Conservation (phyloP, 1,284 basidiomycete genomes). For the Boletus smithii region DNA sequence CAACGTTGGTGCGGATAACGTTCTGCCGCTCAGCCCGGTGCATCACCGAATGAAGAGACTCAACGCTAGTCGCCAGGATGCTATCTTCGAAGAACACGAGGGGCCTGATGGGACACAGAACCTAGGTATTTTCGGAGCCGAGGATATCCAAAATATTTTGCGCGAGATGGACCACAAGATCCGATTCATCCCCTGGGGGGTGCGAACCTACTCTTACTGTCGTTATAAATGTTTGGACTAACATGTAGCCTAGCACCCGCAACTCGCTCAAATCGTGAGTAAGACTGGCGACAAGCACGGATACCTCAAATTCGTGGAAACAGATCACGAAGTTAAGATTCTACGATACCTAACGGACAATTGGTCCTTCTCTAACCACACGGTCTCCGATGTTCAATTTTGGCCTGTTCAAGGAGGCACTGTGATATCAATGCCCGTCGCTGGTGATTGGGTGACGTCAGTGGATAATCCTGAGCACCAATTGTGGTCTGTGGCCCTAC, state of each 20-base stretch:
- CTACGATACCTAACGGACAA: not conserved
- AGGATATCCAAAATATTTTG: slow-evolving; percentile 9
- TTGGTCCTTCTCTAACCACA: slow-evolving; percentile 2
- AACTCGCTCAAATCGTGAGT: not conserved
- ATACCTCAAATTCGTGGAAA: slow-evolving; percentile 5
- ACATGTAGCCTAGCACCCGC: not conserved
- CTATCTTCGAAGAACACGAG: too few species aligned
- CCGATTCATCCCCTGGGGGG: not conserved
- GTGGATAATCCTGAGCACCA: not conserved
- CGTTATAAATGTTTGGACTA: not conserved
- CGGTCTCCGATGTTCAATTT: not conserved
- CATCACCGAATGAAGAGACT: too few species aligned
- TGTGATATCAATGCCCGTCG: slow-evolving; percentile 3
- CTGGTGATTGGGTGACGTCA: not conserved
- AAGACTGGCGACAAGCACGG: not conserved
- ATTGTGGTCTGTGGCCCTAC: slow-evolving; percentile 6
- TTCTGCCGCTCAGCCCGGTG: not conserved
- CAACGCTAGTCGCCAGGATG: not conserved
- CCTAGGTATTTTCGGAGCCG: slow-evolving; percentile 1
- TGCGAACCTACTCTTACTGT: not conserved
- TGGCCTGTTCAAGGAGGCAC: slow-evolving; percentile 3
- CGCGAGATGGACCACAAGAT: slow-evolving; percentile 8
- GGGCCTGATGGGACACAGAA: not conserved
- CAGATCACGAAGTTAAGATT: not conserved
- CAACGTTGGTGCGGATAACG: rapidly evolving